Evolutionary conservation across 768 basidiomycete genomes (phyloP).

Genomic region (Lactarius deliciosus): DNA sequence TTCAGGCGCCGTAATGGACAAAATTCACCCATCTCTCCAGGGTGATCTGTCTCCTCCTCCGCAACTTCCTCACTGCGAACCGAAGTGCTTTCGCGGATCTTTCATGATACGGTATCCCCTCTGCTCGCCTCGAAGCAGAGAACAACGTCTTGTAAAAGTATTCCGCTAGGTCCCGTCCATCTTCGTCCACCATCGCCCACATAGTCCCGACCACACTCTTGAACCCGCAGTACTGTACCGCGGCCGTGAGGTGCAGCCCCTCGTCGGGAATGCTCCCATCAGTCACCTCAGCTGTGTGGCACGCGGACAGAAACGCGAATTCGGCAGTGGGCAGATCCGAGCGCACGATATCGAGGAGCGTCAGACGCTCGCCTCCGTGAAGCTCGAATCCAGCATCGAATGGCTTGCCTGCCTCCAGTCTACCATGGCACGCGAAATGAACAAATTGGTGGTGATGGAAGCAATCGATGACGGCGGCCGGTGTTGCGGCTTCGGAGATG

Average conservation of each 20-base stretch:
- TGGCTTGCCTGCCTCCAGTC: background rate
- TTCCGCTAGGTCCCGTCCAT: background rate
- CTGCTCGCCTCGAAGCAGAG: background rate
- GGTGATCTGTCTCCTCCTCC: background rate
- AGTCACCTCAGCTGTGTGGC: background rate
- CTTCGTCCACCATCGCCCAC: conserved; percentile 1
- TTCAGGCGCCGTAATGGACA: background rate
- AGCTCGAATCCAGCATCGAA: conserved; percentile 6
- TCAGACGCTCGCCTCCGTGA: background rate
- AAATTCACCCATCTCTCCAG: background rate
- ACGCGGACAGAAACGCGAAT: conserved; percentile 12
- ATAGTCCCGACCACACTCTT: conserved; percentile 6
- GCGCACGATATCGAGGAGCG: background rate
- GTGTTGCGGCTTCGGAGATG: background rate
- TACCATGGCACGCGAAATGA: conserved; percentile 15
- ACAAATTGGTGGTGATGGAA: background rate
- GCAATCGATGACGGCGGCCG: background rate
- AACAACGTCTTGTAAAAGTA: background rate
- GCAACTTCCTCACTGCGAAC: background rate
- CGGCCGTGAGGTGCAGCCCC: background rate
- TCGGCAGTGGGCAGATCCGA: background rate
- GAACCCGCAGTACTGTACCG: background rate
- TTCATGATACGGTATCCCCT: background rate
- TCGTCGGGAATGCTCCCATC: background rate
- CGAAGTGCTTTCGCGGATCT: background rate